Percentiles rank a stretch among this genome's conserved stretches.
These are phyloP conservation scores for Myriosclerotinia curreyana DNA, from an alignment of 2,329 filamentous ascomycete species.

Conservation along the genomic window DNA sequence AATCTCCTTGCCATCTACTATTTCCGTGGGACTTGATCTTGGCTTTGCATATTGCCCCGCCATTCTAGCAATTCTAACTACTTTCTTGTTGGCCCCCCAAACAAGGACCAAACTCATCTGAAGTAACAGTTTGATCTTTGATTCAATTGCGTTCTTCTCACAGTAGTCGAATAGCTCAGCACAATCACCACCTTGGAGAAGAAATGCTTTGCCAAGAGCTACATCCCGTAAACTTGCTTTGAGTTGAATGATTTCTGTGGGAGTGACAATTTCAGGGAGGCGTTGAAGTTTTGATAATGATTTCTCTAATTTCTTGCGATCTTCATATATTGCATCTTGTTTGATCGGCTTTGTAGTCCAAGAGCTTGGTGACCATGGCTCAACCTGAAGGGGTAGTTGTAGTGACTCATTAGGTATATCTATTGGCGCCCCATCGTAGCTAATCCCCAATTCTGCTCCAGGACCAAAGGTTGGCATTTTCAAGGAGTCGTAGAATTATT, in stretches of 20 bases:
- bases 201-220: slow-evolving; percentile 83
- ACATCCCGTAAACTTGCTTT: slow-evolving; percentile 79
- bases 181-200: slow-evolving; percentile 95
- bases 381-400: slow-evolving; percentile 12
- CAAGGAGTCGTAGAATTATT: not conserved
- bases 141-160: slow-evolving; percentile 81
- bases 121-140: slow-evolving; percentile 92
- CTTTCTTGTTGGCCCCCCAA: slow-evolving; percentile 76
- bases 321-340: slow-evolving; percentile 68
- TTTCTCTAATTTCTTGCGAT: slow-evolving; percentile 55
- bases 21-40: slow-evolving; percentile 81
- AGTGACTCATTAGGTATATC: not conserved
- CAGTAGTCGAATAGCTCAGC: slow-evolving; percentile 98
- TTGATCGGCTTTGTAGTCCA: slow-evolving; percentile 79
- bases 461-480: slow-evolving; percentile 12
- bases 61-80: slow-evolving; percentile 93
- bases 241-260: slow-evolving; percentile 75
- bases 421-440: slow-evolving; percentile 4
- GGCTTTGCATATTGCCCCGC: slow-evolving; percentile 98
- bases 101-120: slow-evolving; percentile 97
- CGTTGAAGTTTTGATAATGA: slow-evolving; percentile 62
- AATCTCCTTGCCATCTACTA: slow-evolving; percentile 73
- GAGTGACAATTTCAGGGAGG: slow-evolving; percentile 76
- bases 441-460: not conserved
- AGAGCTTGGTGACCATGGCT: slow-evolving; percentile 58